Conservation (phyloP, 805 yeast genomes). For the Zygoascus flipseniorum region DNA sequence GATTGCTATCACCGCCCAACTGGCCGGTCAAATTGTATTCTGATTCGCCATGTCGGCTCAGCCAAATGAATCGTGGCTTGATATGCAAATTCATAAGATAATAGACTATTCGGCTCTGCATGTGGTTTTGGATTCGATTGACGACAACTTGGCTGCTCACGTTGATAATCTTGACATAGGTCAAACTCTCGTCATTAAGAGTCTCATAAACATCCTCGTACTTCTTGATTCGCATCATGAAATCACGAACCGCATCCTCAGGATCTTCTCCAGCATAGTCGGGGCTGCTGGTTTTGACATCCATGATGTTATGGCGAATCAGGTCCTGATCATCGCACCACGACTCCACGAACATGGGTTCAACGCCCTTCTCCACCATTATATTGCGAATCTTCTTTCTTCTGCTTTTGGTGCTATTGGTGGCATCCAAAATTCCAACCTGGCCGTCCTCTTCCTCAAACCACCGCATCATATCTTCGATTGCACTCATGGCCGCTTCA, state of each 20-base stretch:
- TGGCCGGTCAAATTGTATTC: slow-evolving; percentile 87
- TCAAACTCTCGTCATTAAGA: slow-evolving; percentile 48
- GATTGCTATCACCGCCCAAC: slow-evolving; percentile 89
- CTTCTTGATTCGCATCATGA: slow-evolving; percentile 60
- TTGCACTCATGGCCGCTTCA: slow-evolving; percentile 64
- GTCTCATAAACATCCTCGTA: slow-evolving; percentile 76
- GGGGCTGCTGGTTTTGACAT: slow-evolving; percentile 81
- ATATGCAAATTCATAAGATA: slow-evolving; percentile 93
- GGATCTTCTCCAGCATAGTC: slow-evolving; percentile 65
- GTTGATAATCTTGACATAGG: slow-evolving; percentile 82
- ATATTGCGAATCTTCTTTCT: slow-evolving; percentile 49
- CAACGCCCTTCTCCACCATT: slow-evolving; percentile 46
- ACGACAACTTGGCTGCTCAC: slow-evolving; percentile 83
- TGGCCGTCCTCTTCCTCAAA: slow-evolving; percentile 69
- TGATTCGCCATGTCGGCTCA: slow-evolving; percentile 94
- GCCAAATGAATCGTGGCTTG: slow-evolving; percentile 86
- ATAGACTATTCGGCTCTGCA: slow-evolving; percentile 88
- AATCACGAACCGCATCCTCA: slow-evolving; percentile 64
- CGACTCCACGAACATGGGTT: slow-evolving; percentile 88
- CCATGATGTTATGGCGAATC: slow-evolving; percentile 69
- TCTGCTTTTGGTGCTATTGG: slow-evolving; percentile 72
- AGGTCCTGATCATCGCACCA: slow-evolving; percentile 79
- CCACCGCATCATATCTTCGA: slow-evolving; percentile 80
- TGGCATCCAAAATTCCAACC: slow-evolving; percentile 91
- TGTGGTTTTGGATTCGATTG: slow-evolving; percentile 77